phyloP scores from a whole-genome alignment of 768 basidiomycete species.

The Tricholoma saponaceum region DNA sequence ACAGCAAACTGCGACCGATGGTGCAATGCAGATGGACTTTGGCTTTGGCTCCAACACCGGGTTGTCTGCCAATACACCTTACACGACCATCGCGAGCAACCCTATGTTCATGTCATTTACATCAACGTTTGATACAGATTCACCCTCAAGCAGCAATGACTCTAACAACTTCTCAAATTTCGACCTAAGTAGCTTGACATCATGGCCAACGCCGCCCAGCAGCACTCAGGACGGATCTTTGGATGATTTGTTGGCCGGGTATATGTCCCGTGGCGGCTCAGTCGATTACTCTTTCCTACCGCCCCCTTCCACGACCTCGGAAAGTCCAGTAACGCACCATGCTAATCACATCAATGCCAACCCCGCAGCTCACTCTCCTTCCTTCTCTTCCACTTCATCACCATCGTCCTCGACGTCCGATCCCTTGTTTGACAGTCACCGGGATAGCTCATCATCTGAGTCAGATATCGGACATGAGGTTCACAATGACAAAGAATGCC shows the following conservation, averaged over 20 bases:
- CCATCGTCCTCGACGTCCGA: slow-evolving; percentile 28
- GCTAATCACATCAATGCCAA: slow-evolving; percentile 19
- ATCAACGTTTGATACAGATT: slow-evolving; percentile 45
- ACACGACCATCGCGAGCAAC: slow-evolving; percentile 79
- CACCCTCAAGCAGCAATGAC: slow-evolving; percentile 19
- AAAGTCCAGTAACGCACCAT: slow-evolving; percentile 57
- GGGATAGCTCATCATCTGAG: slow-evolving; percentile 29
- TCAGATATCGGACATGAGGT: slow-evolving; percentile 19
- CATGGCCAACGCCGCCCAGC: slow-evolving; percentile 37
- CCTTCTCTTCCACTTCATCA: slow-evolving; percentile 38
- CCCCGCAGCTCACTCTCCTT: slow-evolving; percentile 18
- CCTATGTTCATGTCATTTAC: slow-evolving; percentile 85
- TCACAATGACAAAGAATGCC: slow-evolving; percentile 31
- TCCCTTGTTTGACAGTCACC: slow-evolving; percentile 30
- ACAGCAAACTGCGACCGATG: slow-evolving; percentile 50
- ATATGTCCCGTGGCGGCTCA: slow-evolving; percentile 29
- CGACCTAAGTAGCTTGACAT: slow-evolving; percentile 40
- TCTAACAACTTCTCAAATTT: slow-evolving; percentile 38
- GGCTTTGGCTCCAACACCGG: slow-evolving; percentile 49
- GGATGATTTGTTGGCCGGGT: slow-evolving; percentile 44
- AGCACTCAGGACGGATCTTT: slow-evolving; percentile 26
- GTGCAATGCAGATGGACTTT: slow-evolving; percentile 59
- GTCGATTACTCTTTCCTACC: slow-evolving; percentile 24
- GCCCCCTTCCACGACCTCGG: slow-evolving; percentile 33
- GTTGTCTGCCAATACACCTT: slow-evolving; percentile 45